Conservation (phyloP, 495 filamentous ascomycete genomes). For the Neurospora sp. region DNA sequence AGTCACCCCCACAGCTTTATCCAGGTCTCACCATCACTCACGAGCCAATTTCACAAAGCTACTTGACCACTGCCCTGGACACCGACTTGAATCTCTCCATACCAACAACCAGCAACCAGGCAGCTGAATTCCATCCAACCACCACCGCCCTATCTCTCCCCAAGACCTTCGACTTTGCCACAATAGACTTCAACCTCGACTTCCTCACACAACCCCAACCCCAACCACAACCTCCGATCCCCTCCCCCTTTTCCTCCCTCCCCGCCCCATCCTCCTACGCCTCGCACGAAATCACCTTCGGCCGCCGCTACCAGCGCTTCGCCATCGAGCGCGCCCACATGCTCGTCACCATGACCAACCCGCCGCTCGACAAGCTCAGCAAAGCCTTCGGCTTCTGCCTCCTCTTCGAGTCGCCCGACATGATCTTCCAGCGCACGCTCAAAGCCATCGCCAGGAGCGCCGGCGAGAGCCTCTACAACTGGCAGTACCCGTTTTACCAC, state of each 20-base stretch:
- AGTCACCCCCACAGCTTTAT: constrained; percentile 1
- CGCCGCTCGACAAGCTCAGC: constrained; percentile 39
- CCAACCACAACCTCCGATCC: neutral
- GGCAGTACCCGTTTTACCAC: constrained; percentile 52
- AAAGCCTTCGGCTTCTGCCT: constrained; percentile 59
- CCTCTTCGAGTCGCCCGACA: constrained; percentile 40
- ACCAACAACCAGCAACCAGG: neutral
- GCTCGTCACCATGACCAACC: constrained; percentile 46
- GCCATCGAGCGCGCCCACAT: constrained; percentile 52
- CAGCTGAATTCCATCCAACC: neutral
- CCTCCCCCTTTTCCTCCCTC: constrained; percentile 18
- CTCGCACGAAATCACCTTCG: constrained; percentile 59
- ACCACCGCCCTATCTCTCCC: constrained; percentile 8
- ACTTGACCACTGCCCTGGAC: neutral
- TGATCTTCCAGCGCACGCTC: constrained; percentile 37
- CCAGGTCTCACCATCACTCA: constrained; percentile 21
- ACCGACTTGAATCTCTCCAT: neutral
- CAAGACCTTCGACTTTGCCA: constrained; percentile 27
- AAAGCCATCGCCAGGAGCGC: constrained; percentile 27
- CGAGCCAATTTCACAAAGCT: constrained; percentile 13
- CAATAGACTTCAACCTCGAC: constrained; percentile 11
- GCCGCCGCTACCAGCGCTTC: constrained; percentile 57
- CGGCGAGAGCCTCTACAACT: constrained; percentile 46
- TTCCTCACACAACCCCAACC: neutral
- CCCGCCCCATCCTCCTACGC: constrained; percentile 37